Base-by-base conservation (phyloP, 176 grass and related monocot species). In the Tillandsia fasciculata region DNA sequence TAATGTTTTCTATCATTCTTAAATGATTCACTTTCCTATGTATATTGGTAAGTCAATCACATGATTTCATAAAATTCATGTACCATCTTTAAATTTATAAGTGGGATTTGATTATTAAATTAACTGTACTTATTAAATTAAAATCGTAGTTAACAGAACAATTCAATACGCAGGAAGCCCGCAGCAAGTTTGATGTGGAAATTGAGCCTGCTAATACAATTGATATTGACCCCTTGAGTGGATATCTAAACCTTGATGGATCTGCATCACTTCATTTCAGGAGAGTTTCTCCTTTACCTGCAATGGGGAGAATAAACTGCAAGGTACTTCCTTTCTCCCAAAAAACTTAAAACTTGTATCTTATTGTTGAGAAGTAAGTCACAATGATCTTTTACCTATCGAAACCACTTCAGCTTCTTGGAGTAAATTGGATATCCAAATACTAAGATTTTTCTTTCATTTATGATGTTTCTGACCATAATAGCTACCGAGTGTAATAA, bases 131-230 rank as follows among this genome's bases (percentile, higher is more conserved):
- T 12, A n/a, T 68, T 2, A 49, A 12, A 49, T 2, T 50, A 20
- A 18, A n/a, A 0, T 6, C 50, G 2, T 8, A 29, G 12, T 53
- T 71, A 52, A 49, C 49, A 42, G 33, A 42, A 42, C 8, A 53
- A 15, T 18, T 66, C 59, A 75, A 83, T 26, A 70, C 72, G 50
- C 79, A 92, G 94, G 94, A 97, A 90, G 94, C 94, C 58, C 71
- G 82, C 66, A 87, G 84, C 78, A 97, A 92, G 72, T 92, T 92
- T 79, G 82, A 90, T 80, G 86, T 92, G 81, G 94, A 97, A 65
- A 87, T 51, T 65, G 94, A 97, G 48, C 77, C 81, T 72, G 64
- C 66, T 75, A 79, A 85, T 86, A 53, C 82, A 73, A 48, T 92
- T 70, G 84, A 97, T 71, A 85, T 97, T 69, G 86, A 97, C 48